phyloP scores from a whole-genome alignment of 306 rosid species.

The Cicer pinnatifidum region DNA sequence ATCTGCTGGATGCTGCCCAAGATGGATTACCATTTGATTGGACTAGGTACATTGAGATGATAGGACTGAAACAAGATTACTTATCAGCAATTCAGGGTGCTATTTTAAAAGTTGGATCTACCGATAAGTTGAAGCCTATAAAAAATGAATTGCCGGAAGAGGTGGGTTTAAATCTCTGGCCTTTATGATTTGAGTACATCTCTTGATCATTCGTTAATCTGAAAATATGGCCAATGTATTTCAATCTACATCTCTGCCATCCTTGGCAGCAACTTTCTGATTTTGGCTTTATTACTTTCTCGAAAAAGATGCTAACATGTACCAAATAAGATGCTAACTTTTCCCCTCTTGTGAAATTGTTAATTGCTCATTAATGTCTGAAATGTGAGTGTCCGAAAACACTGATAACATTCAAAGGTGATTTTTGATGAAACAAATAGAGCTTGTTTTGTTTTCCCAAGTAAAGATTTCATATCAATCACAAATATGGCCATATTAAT shows the following conservation, averaged over 20 bases:
- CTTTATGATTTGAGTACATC: slow-evolving; percentile 25
- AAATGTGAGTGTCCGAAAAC: slow-evolving; percentile 14
- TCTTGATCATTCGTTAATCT: slow-evolving; percentile 23
- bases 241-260: not conserved
- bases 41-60: slow-evolving; percentile 63
- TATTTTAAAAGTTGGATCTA: slow-evolving; percentile 72
- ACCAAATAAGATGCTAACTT: no score
- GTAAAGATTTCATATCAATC: no score
- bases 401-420: slow-evolving; percentile 1
- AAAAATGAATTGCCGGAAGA: slow-evolving; percentile 81
- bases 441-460: not conserved
- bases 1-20: slow-evolving; percentile 77
- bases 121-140: slow-evolving; percentile 83
- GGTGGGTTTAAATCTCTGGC: slow-evolving; percentile 56
- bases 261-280: not conserved
- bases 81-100: slow-evolving; percentile 63
- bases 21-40: slow-evolving; percentile 78
- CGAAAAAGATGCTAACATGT: no score
- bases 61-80: slow-evolving; percentile 57
- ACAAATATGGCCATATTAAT: no score
- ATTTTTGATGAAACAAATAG: slow-evolving; percentile 19
- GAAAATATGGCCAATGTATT: not conserved
- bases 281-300: not conserved
- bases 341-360: no score
- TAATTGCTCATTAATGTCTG: slow-evolving; percentile 2